Evolutionary conservation across 495 filamentous ascomycete genomes (phyloP).

Genomic region (Tuber calosporum): DNA sequence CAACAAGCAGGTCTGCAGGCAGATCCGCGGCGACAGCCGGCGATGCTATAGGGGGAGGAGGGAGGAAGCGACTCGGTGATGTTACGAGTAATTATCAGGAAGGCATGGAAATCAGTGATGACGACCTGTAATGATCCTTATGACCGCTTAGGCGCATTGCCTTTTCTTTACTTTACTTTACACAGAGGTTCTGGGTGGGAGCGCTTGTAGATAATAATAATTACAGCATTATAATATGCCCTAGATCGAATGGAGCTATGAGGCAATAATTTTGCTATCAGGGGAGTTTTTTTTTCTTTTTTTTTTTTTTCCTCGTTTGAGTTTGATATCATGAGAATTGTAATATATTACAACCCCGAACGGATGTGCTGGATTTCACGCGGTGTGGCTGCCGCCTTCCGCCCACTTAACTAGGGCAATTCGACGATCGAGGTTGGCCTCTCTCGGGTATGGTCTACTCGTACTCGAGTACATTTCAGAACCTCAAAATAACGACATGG

Average conservation of each 20-base stretch:
- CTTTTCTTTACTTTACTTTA: background rate
- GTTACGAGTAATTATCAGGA: constrained; percentile 38
- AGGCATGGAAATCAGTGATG: constrained; percentile 40
- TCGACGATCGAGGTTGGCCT: background rate
- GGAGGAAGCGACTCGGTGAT: constrained; percentile 36
- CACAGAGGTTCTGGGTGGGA: background rate
- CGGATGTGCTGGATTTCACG: background rate
- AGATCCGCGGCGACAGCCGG: background rate
- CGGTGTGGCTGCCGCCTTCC: background rate
- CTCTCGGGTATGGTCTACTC: background rate
- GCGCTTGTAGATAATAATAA: background rate
- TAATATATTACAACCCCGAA: background rate
- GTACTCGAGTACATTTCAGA: background rate
- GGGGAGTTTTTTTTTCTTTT: constrained; percentile 1
- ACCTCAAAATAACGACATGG: background rate
- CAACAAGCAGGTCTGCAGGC: constrained; percentile 11
- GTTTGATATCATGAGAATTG: background rate
- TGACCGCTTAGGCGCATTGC: background rate
- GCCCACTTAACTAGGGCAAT: background rate
- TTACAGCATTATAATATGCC: background rate
- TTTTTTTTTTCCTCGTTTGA: background rate
- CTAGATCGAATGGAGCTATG: background rate
- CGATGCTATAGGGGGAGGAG: constrained; percentile 4
- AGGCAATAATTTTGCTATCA: background rate
- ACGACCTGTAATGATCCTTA: constrained; percentile 26